Evolutionary conservation across 106 monocot species (phyloP).

Genomic region (Dactylorhiza incarnata): DNA sequence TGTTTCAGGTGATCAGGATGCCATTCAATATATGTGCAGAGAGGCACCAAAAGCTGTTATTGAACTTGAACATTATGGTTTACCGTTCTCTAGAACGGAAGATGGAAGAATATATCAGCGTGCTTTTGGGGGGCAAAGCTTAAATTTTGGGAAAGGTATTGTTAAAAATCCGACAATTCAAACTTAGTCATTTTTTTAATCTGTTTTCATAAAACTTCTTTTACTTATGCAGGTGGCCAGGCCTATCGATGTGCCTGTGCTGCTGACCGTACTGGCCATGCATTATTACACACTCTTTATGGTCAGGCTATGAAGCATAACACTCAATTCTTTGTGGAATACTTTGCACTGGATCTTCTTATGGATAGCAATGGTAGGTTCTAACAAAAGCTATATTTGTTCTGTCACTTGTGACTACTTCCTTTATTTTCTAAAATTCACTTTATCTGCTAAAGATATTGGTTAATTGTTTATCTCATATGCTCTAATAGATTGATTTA

Average conservation of each 20-base stretch:
- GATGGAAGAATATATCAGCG: conserved; percentile 89
- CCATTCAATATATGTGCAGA: conserved; percentile 85
- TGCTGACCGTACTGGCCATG: conserved; percentile 97
- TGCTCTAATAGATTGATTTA: not conserved
- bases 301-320: conserved; percentile 92
- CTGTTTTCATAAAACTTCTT: conserved; percentile 5
- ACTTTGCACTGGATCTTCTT: conserved; percentile 76
- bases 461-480: not conserved
- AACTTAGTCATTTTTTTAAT: not conserved
- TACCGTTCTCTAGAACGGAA: conserved; percentile 93
- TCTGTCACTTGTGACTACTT: not conserved
- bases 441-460: not conserved
- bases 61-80: conserved; percentile 96
- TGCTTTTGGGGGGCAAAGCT: conserved; percentile 95
- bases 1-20: conserved; percentile 86
- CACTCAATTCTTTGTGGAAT: conserved; percentile 84
- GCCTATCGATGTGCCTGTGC: conserved; percentile 99
- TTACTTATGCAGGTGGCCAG: conserved; percentile 66
- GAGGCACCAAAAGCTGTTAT: conserved; percentile 95
- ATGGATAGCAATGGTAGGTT: conserved; percentile 68
- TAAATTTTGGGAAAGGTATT: conserved; percentile 95
- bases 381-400: not conserved
- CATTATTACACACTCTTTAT: conserved; percentile 88
- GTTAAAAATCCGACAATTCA: not conserved
- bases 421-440: not conserved